Conservation (phyloP, 2,329 filamentous ascomycete genomes). For the Aspergillus ruber region DNA sequence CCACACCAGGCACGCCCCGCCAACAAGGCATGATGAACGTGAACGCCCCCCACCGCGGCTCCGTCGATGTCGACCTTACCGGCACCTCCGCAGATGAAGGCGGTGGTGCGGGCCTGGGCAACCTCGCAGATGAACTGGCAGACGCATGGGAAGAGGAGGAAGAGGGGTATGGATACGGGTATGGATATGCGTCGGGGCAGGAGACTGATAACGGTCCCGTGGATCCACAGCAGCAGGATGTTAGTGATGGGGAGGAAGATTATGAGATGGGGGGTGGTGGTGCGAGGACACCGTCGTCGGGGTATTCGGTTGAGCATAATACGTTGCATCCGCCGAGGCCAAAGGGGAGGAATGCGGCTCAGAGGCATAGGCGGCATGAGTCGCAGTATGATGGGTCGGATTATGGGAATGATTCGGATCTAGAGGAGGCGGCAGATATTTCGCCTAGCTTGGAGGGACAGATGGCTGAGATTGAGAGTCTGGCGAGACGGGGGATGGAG, state of each 20-base stretch:
- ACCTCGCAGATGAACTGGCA: conserved; percentile 58
- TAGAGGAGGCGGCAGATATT: conserved; percentile 48
- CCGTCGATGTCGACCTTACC: conserved; percentile 37
- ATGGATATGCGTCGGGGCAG: conserved; percentile 36
- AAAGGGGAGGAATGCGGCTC: conserved; percentile 30
- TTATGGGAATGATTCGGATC: conserved; percentile 52
- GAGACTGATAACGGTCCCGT: conserved; percentile 19
- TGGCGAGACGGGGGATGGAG: conserved; percentile 48
- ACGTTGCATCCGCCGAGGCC: conserved; percentile 32
- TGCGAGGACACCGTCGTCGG: conserved; percentile 18
- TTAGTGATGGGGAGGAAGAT: conserved; percentile 26
- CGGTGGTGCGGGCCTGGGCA: conserved; percentile 48
- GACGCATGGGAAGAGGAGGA: conserved; percentile 53
- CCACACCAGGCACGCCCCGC: conserved; percentile 34
- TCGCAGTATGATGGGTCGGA: conserved; percentile 53
- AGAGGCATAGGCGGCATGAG: conserved; percentile 33
- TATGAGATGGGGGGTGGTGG: conserved; percentile 17
- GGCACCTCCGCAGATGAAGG: conserved; percentile 17
- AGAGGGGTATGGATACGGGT: conserved; percentile 41
- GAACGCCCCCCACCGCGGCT: conserved; percentile 31
- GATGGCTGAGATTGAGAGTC: conserved; percentile 50
- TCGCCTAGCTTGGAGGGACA: conserved; percentile 49
- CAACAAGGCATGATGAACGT: conserved; percentile 30
- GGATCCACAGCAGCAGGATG: conserved; percentile 24
- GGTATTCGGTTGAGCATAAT: conserved; percentile 16